Evolutionary conservation across 108 stramenopile genomes (phyloP).

Genomic region (Thalassiosira profunda): DNA sequence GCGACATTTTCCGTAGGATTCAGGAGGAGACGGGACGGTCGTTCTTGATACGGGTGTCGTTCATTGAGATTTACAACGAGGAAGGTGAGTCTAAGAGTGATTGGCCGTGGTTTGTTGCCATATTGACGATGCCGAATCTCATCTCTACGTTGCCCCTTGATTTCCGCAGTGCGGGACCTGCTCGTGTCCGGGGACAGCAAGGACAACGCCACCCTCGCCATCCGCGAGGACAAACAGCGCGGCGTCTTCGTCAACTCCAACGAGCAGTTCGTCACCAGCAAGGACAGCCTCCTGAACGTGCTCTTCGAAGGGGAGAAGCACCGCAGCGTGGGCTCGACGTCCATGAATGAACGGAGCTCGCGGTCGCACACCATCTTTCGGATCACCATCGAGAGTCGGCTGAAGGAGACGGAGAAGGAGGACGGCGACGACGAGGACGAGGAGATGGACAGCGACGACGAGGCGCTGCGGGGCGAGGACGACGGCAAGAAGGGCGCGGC

Average conservation of each 20-base stretch:
- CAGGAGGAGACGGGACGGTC: constrained; percentile 58
- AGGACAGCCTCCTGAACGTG: constrained; percentile 73
- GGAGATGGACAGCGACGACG: constrained; percentile 28
- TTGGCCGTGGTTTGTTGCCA: no score
- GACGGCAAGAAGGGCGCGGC: constrained; percentile 69
- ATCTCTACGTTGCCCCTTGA: no score
- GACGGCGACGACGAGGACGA: constrained; percentile 24
- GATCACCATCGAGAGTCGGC: constrained; percentile 92
- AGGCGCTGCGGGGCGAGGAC: constrained; percentile 4
- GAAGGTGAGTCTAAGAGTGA: no score
- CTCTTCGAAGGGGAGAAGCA: constrained; percentile 90
- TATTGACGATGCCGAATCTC: no score
- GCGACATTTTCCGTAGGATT: constrained; percentile 82
- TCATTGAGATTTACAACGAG: constrained; percentile 99
- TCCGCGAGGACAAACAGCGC: constrained; percentile 94
- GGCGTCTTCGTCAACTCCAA: constrained; percentile 96
- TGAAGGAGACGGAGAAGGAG: constrained; percentile 33
- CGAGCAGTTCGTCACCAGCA: constrained; percentile 85
- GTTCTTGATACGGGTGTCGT: constrained; percentile 93
- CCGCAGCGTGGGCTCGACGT: constrained; percentile 90
- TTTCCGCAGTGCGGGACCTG: constrained; percentile 97
- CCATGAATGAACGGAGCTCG: constrained; percentile 97
- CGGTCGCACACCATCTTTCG: constrained; percentile 98
- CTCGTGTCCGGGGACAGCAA: constrained; percentile 54
- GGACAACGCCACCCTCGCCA: constrained; percentile 49